Evolutionary conservation across 2,329 filamentous ascomycete species (phyloP).

Genomic region (Venturia carpophila): DNA sequence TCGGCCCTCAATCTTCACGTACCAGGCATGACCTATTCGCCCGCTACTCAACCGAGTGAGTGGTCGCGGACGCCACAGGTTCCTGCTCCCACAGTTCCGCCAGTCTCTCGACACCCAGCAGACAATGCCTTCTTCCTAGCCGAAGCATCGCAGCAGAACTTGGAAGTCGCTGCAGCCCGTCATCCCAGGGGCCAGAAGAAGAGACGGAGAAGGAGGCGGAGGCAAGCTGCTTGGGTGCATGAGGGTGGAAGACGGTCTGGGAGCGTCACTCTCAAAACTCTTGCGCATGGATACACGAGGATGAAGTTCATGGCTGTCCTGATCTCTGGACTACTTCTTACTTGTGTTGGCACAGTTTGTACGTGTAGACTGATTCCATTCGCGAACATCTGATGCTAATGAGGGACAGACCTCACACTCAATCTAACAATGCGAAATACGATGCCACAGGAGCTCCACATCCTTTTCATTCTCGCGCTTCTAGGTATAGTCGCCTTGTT

Average conservation of each 20-base stretch:
- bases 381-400: conserved; percentile 18
- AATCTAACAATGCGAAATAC: conserved; percentile 54
- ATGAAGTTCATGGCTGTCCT: conserved; percentile 48
- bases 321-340: conserved; percentile 56
- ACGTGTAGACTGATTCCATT: conserved; percentile 33
- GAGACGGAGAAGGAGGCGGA: conserved; percentile 20
- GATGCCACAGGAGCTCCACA: conserved; percentile 63
- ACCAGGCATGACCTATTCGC: conserved; percentile 13
- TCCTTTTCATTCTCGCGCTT: conserved; percentile 72
- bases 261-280: conserved; percentile 9
- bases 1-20: background rate
- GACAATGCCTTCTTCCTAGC: background rate
- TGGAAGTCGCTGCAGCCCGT: background rate
- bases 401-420: conserved; percentile 60
- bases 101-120: conserved; percentile 16
- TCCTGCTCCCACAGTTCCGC: background rate
- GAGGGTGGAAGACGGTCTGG: background rate
- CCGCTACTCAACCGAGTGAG: conserved; percentile 17
- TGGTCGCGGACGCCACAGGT: conserved; percentile 7
- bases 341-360: conserved; percentile 57
- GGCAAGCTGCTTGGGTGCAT: conserved; percentile 13
- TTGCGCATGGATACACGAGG: conserved; percentile 22
- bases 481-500: conserved; percentile 70
- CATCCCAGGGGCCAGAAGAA: background rate
- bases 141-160: background rate